phyloP scores from a whole-genome alignment of 2,329 filamentous ascomycete genomes.

The Xylariaceae sp. region DNA sequence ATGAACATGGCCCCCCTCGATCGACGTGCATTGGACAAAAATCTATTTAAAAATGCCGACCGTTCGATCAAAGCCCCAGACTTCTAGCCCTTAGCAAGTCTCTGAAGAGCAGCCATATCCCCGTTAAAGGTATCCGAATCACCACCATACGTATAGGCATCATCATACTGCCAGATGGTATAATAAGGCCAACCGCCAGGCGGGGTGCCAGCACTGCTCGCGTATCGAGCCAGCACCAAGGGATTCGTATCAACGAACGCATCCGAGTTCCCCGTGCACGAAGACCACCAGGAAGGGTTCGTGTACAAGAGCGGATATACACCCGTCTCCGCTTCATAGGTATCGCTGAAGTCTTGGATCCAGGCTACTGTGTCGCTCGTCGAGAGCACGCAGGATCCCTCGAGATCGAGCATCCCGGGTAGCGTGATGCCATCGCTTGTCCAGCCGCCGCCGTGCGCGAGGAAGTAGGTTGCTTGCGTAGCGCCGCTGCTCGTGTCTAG shows the following conservation, averaged over 20 bases:
- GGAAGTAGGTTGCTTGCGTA: slow-evolving; percentile 47
- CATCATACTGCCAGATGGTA: slow-evolving; percentile 51
- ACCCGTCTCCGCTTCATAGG: slow-evolving; percentile 41
- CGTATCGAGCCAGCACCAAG: slow-evolving; percentile 43
- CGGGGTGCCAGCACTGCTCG: slow-evolving; percentile 37
- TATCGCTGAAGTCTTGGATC: slow-evolving; percentile 48
- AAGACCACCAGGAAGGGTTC: slow-evolving; percentile 48
- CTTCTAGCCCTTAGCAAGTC: slow-evolving; percentile 22
- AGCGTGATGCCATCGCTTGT: slow-evolving; percentile 47
- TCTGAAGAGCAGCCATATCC: slow-evolving; percentile 21
- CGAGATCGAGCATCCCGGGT: slow-evolving; percentile 53
- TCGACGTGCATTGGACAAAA: too few species aligned
- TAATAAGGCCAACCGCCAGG: slow-evolving; percentile 48
- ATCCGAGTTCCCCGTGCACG: slow-evolving; percentile 45
- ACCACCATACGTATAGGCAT: slow-evolving; percentile 45
- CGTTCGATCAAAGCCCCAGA: not conserved
- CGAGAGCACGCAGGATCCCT: slow-evolving; percentile 44
- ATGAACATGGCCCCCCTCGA: too few species aligned
- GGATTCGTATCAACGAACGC: slow-evolving; percentile 43
- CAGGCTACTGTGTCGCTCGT: slow-evolving; percentile 43
- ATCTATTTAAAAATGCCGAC: too few species aligned
- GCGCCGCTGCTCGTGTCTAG: slow-evolving; percentile 40
- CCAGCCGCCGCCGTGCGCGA: slow-evolving; percentile 50
- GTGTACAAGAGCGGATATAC: slow-evolving; percentile 50
- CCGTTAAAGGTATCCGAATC: slow-evolving; percentile 51